Conservation (phyloP, 176 grass and related monocot species). For the Miscanthus lutarioriparius region DNA sequence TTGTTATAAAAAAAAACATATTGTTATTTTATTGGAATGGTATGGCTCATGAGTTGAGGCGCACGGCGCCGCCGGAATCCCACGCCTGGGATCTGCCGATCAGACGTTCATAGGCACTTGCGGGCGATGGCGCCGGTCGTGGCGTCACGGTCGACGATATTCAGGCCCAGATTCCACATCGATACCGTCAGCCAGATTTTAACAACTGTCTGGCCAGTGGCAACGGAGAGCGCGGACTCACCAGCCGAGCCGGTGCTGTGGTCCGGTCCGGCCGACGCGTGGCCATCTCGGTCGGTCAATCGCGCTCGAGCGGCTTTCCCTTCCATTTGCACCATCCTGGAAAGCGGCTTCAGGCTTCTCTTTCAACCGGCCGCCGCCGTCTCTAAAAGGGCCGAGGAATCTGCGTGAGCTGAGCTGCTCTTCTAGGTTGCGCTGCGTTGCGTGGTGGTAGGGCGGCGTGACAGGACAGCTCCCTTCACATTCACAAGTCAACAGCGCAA, state of each 20-base stretch:
- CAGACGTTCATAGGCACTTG: not conserved
- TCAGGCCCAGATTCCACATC: not conserved
- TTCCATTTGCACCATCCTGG: not conserved
- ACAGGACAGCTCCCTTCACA: not conserved
- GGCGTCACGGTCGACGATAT: conserved; percentile 3
- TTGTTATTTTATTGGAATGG: no score
- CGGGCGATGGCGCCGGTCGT: not conserved
- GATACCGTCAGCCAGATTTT: not conserved
- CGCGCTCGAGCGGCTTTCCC: not conserved
- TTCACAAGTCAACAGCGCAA: no score
- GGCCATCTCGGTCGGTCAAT: conserved; percentile 4
- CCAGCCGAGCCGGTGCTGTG: no score
- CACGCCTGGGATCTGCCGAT: not conserved
- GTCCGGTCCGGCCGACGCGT: not conserved
- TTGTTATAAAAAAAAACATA: no score
- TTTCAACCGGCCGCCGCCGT: not conserved
- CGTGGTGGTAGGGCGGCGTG: conserved; percentile 27
- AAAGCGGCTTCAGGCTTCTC: not conserved
- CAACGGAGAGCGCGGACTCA: not conserved
- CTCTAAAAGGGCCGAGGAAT: conserved; percentile 10
- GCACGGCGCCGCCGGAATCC: not conserved
- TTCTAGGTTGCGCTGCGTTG: not conserved
- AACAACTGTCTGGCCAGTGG: not conserved
- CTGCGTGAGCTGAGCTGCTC: conserved; percentile 3
- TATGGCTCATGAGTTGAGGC: no score